phyloP scores from a whole-genome alignment of 129 eudicot species.

The Centaurea solstitialis region DNA sequence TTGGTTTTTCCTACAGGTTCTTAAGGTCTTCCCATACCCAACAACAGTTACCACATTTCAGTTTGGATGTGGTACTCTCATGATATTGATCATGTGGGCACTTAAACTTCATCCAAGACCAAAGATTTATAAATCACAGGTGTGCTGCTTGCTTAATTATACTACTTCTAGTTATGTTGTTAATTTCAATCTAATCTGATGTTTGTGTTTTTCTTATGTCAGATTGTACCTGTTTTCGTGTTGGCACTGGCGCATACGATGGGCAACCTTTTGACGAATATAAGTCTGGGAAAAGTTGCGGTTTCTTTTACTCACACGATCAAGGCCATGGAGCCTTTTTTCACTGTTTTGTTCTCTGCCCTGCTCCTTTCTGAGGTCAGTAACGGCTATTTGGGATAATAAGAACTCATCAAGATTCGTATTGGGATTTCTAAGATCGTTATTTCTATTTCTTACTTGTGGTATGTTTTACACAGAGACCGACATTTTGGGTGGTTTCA shows the following conservation, averaged over 20 bases:
- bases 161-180: neutral
- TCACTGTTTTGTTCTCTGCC: conserved; percentile 75
- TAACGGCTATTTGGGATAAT: neutral
- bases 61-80: conserved; percentile 80
- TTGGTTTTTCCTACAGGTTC: conserved; percentile 48
- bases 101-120: conserved; percentile 78
- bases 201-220: conserved; percentile 11
- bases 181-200: neutral
- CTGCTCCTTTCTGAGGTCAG: conserved; percentile 78
- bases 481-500: conserved; percentile 66
- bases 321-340: conserved; percentile 98
- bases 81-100: conserved; percentile 72
- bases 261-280: conserved; percentile 83
- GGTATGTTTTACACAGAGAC: conserved; percentile 50
- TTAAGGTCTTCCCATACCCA: conserved; percentile 78
- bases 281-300: conserved; percentile 88
- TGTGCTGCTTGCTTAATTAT: neutral
- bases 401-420: neutral
- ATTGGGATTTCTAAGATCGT: neutral
- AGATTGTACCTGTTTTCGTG: conserved; percentile 62
- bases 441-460: conserved; percentile 4
- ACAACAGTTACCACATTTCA: conserved; percentile 83
- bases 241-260: conserved; percentile 73
- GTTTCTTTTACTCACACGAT: conserved; percentile 97
- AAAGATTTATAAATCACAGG: conserved; percentile 75